Evolutionary conservation across 352 stramenopile species (phyloP).

Genomic region (Poterioochromonas sp.): DNA sequence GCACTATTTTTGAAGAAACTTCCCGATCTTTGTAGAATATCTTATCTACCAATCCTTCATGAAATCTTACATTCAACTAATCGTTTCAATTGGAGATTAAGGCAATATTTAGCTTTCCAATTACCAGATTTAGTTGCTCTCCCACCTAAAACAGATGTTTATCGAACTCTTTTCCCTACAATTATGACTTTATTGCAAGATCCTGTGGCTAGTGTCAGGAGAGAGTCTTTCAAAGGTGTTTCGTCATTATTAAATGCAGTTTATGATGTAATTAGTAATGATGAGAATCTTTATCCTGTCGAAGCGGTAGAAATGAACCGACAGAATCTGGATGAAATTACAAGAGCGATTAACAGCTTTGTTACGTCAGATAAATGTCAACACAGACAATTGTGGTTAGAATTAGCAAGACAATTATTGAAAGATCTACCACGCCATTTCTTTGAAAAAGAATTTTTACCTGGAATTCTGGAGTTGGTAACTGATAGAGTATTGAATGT

Average conservation of each 20-base stretch:
- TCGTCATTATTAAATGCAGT: neutral
- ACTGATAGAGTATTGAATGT: conserved; percentile 30
- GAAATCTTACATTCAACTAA: conserved; percentile 49
- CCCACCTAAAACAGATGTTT: conserved; percentile 60
- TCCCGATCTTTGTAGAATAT: conserved; percentile 58
- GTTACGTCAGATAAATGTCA: conserved; percentile 17
- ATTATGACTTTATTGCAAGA: conserved; percentile 39
- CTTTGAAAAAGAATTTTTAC: conserved; percentile 27
- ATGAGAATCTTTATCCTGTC: neutral
- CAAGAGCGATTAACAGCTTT: conserved; percentile 21
- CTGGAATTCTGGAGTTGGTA: neutral
- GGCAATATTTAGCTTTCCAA: conserved; percentile 61
- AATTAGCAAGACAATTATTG: conserved; percentile 21
- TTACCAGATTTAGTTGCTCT: conserved; percentile 59
- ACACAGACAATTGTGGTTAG: conserved; percentile 24
- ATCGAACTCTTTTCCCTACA: conserved; percentile 62
- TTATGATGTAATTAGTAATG: neutral
- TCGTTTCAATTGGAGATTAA: conserved; percentile 69
- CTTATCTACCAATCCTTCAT: conserved; percentile 62
- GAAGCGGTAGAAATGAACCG: neutral
- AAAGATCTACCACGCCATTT: conserved; percentile 17
- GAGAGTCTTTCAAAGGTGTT: conserved; percentile 28
- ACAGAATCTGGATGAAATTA: neutral
- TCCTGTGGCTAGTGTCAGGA: conserved; percentile 33
- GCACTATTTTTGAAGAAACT: conserved; percentile 66